Evolutionary conservation across 2,329 filamentous ascomycete genomes (phyloP).

Genomic region (Didymella keratinophila): DNA sequence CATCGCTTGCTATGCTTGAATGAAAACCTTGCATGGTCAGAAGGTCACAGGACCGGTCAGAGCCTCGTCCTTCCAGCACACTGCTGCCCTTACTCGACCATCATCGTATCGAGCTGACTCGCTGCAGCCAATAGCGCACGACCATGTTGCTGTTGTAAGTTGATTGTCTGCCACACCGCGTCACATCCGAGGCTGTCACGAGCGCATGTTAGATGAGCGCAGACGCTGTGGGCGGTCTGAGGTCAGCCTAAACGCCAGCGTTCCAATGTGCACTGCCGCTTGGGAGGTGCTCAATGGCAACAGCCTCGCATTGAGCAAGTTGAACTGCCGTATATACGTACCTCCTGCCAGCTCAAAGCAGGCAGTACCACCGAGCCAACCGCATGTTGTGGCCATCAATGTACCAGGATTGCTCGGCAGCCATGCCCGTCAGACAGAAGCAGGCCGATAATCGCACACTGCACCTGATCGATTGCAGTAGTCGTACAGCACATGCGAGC

Average conservation of each 20-base stretch:
- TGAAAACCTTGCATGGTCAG: conserved; percentile 40
- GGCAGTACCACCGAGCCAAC: conserved; percentile 24
- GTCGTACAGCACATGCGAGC: conserved; percentile 13
- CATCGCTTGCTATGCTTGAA: conserved; percentile 32
- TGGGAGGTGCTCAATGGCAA: conserved; percentile 6
- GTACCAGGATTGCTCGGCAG: conserved; percentile 5
- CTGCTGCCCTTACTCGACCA: conserved; percentile 27
- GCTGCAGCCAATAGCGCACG: conserved; percentile 37
- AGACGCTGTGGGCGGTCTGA: conserved; percentile 30
- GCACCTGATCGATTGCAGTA: conserved; percentile 20
- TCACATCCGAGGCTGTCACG: conserved; percentile 34
- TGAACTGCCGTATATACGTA: conserved; percentile 4
- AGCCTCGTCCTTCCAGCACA: conserved; percentile 28
- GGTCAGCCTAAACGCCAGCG: conserved; percentile 20
- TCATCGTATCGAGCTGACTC: conserved; percentile 33
- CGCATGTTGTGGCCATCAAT: conserved; percentile 31
- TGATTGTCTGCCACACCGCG: conserved; percentile 50
- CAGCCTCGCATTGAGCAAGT: conserved; percentile 27
- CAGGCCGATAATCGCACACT: conserved; percentile 33
- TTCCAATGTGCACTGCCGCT: conserved; percentile 1
- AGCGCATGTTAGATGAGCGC: conserved; percentile 33
- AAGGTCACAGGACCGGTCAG: conserved; percentile 48
- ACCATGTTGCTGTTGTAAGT: conserved; percentile 35
- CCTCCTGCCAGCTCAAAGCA: conserved; percentile 10
- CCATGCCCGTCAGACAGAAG: conserved; percentile 26